Evolutionary conservation across 1,284 basidiomycete species (phyloP).

Genomic region (Cryptococcus hybrid): DNA sequence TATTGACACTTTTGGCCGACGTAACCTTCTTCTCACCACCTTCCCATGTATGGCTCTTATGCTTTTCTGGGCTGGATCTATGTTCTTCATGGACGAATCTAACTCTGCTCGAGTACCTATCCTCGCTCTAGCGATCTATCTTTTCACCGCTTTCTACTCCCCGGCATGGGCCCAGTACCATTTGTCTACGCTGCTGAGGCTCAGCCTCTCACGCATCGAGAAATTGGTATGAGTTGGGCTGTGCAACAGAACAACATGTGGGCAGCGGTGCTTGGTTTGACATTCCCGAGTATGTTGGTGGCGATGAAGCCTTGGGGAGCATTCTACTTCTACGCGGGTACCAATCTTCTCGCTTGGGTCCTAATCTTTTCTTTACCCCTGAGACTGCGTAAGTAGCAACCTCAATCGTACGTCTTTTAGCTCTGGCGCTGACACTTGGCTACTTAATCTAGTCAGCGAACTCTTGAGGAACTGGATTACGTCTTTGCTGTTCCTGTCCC

Average conservation of each 20-base stretch:
- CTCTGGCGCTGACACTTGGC: neutral
- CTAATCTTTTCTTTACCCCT: slow-evolving; percentile 32
- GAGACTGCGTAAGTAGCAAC: slow-evolving; percentile 29
- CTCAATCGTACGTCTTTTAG: neutral
- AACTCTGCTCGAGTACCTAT: slow-evolving; percentile 54
- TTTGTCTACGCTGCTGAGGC: slow-evolving; percentile 53
- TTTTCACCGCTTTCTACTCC: slow-evolving; percentile 49
- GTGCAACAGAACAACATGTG: slow-evolving; percentile 27
- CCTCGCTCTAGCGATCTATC: slow-evolving; percentile 56
- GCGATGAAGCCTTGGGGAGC: slow-evolving; percentile 68
- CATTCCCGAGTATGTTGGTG: slow-evolving; percentile 62
- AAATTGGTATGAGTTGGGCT: slow-evolving; percentile 57
- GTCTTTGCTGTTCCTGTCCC: slow-evolving; percentile 36
- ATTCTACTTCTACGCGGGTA: slow-evolving; percentile 52
- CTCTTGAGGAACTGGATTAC: slow-evolving; percentile 42
- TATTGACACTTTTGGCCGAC: slow-evolving; percentile 59
- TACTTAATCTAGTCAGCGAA: slow-evolving; percentile 9
- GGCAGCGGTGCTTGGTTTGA: slow-evolving; percentile 20
- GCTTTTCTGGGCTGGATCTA: slow-evolving; percentile 42
- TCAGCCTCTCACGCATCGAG: slow-evolving; percentile 53
- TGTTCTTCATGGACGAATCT: slow-evolving; percentile 47
- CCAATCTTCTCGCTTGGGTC: slow-evolving; percentile 29
- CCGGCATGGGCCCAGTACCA: slow-evolving; percentile 73
- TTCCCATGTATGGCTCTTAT: slow-evolving; percentile 48
- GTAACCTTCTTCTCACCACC: slow-evolving; percentile 64